Percentiles rank a stretch among this genome's conserved stretches.
Evolutionary conservation across 169 alveolate genomes (phyloP).

Genomic region (Plasmodium vinckei): DNA sequence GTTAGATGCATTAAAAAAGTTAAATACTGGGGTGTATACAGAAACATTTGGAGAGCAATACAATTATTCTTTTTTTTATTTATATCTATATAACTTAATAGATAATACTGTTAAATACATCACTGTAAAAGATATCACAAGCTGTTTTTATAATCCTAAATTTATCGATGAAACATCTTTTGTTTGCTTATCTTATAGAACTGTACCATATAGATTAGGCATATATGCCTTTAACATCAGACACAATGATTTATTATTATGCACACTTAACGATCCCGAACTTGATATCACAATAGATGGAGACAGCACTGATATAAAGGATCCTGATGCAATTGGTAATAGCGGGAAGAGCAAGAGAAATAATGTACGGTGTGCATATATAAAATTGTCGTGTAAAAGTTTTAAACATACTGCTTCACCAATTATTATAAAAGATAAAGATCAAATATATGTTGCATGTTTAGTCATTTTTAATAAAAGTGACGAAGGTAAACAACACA

Average conservation of each 20-base stretch:
- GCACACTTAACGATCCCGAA: slow-evolving; percentile 43
- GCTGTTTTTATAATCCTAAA: slow-evolving; percentile 64
- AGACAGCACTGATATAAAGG: background rate
- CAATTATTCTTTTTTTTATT: slow-evolving; percentile 53
- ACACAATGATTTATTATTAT: slow-evolving; percentile 42
- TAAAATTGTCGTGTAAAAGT: slow-evolving; percentile 32
- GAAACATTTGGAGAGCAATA: slow-evolving; percentile 74
- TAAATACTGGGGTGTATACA: slow-evolving; percentile 46
- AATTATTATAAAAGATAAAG: slow-evolving; percentile 26
- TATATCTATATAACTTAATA: slow-evolving; percentile 57
- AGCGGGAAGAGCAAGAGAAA: background rate
- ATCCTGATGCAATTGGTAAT: background rate
- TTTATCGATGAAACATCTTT: slow-evolving; percentile 75
- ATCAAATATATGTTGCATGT: slow-evolving; percentile 33
- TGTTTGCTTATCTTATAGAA: slow-evolving; percentile 54
- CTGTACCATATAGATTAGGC: slow-evolving; percentile 57
- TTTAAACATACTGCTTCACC: slow-evolving; percentile 52
- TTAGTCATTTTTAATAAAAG: slow-evolving; percentile 17
- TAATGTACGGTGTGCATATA: slow-evolving; percentile 42
- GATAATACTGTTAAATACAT: slow-evolving; percentile 49
- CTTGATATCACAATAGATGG: background rate
- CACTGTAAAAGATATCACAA: slow-evolving; percentile 31
- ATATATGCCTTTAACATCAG: slow-evolving; percentile 57
- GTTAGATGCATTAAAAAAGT: slow-evolving; percentile 22
- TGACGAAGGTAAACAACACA: slow-evolving; percentile 47